Base-by-base conservation (phyloP, 495 filamentous ascomycete genomes). In the Aspergillus diversus region DNA sequence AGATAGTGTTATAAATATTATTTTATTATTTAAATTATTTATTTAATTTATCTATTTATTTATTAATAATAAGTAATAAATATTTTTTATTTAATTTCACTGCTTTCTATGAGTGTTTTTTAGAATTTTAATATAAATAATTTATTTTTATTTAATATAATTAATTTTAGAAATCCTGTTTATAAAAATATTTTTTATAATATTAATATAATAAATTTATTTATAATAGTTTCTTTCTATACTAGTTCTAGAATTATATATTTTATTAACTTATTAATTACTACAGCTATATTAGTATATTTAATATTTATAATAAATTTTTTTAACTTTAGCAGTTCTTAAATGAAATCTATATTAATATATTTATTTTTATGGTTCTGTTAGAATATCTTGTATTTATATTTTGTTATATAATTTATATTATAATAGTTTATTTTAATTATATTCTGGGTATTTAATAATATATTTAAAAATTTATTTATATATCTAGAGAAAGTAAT, bases 151-250 rank as follows among this genome's bases (percentile, higher is more conserved):
- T 56, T 42, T 5, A 48, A 48, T 56, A 39, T 39, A 56, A 42
- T 56, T 15, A 56, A 15, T 43, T 39, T 16, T 56, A 56, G 42
- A n/a, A 16, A 16, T 21, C 3, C 5, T 13, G 32, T 21, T 39
- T 37, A 56, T 42, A 56, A 39, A 17, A 39, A 37, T 56, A 8
- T n/a, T 39, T 56, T 43, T 42, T 56, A 56, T 42, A 56, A 39
- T 8, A 33, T 55, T 31, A 34, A 55, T 9, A 34, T 9, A 9
- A 33, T 11, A 7, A 31, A 33, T 55, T 39, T 6, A 6, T 6
- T 6, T 39, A 39, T 39, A 39, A 12, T 39, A 39, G 12, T 39
- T 6, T 39, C 12, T 5, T 39, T 12, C 5, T 6, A 39, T 39
- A 39, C 12, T 12, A 39, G 35, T 39, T 39, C 5, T 6, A 39